These are phyloP conservation scores for Alternaria tenuissima DNA, from an alignment of 2,329 filamentous ascomycete genomes.

Conservation along the genomic window DNA sequence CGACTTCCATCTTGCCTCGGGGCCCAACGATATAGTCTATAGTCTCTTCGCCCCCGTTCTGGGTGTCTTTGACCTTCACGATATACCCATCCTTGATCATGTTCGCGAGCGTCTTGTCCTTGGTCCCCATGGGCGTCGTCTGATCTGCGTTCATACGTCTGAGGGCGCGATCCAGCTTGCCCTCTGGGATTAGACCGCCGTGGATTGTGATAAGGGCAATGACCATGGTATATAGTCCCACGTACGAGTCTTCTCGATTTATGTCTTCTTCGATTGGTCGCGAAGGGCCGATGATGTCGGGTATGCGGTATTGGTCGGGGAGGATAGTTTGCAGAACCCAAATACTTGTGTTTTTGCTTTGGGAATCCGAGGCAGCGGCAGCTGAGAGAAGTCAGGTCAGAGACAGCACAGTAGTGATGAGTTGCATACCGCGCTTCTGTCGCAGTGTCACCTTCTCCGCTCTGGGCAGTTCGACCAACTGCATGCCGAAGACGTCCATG, in stretches of 20 bases:
- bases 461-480: slow-evolving; percentile 81
- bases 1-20: slow-evolving; percentile 85
- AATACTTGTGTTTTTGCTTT: slow-evolving; percentile 66
- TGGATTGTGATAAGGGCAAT: slow-evolving; percentile 78
- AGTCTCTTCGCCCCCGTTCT: slow-evolving; percentile 76
- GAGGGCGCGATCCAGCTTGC: slow-evolving; percentile 80
- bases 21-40: slow-evolving; percentile 86
- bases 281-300: slow-evolving; percentile 73
- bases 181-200: slow-evolving; percentile 76
- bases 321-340: slow-evolving; percentile 82
- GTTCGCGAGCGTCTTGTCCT: slow-evolving; percentile 75
- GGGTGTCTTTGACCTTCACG: slow-evolving; percentile 72
- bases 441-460: slow-evolving; percentile 82
- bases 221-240: slow-evolving; percentile 80
- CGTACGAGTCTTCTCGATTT: slow-evolving; percentile 78
- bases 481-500: slow-evolving; percentile 83
- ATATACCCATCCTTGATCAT: slow-evolving; percentile 87
- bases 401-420: not conserved
- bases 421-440: slow-evolving; percentile 73
- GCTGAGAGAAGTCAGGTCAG: slow-evolving; percentile 45
- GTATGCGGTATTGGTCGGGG: slow-evolving; percentile 69
- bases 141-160: slow-evolving; percentile 76
- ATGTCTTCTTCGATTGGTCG: slow-evolving; percentile 64
- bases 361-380: slow-evolving; percentile 62
- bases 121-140: slow-evolving; percentile 76